Conservation (phyloP, 768 basidiomycete genomes). For the Termitomyces bulborhizus region DNA sequence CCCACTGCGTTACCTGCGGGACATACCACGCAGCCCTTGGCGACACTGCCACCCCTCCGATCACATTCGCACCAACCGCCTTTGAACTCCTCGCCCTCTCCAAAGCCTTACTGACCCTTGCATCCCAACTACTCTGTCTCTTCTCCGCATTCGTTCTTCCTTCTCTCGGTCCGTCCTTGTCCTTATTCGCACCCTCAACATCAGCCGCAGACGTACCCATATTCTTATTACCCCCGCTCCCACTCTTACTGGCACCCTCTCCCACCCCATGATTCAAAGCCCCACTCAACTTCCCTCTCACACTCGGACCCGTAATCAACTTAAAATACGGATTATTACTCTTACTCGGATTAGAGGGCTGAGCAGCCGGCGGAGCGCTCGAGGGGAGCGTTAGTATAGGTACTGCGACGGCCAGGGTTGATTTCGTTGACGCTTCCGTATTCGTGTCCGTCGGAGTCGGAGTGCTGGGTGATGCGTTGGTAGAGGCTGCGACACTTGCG, state of each 20-base stretch:
- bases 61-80: too few relatives aligned
- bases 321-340: not conserved
- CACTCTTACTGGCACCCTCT: too few relatives aligned
- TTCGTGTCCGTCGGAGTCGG: not conserved
- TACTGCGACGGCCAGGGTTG: not conserved
- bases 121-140: conserved; percentile 7
- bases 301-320: too few relatives aligned
- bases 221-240: too few relatives aligned
- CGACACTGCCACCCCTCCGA: not conserved
- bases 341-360: not conserved
- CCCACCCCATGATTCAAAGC: too few relatives aligned
- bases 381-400: not conserved
- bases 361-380: not conserved
- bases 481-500: not conserved
- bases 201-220: not conserved
- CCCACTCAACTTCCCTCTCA: not conserved
- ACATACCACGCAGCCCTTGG: conserved; percentile 2
- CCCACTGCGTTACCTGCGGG: not conserved
- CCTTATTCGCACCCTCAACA: not conserved
- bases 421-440: not conserved
- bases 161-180: not conserved
- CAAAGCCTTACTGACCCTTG: conserved; percentile 9
- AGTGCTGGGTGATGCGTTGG: not conserved
- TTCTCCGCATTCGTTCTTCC: not conserved
- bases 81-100: conserved; percentile 1